Conservation (phyloP, 2,329 filamentous ascomycete genomes). For the Magnaporthiopsis poae region DNA sequence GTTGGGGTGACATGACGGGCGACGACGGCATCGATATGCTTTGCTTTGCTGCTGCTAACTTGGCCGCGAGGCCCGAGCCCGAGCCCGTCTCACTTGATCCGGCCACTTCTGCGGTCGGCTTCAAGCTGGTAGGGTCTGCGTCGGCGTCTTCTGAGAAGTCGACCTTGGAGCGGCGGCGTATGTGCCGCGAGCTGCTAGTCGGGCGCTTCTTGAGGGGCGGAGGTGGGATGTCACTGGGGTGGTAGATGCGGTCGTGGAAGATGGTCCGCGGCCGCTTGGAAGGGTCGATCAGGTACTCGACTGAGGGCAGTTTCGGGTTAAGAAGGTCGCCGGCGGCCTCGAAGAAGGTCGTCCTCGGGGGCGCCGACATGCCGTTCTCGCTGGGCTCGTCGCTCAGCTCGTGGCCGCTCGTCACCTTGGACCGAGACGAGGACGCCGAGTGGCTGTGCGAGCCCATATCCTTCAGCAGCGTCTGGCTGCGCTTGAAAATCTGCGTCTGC, state of each 20-base stretch:
- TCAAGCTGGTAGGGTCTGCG: not conserved
- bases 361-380: constrained; percentile 48
- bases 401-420: constrained; percentile 39
- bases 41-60: constrained; percentile 14
- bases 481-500: constrained; percentile 60
- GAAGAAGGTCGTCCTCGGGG: constrained; percentile 85
- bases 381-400: constrained; percentile 25
- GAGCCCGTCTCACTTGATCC: constrained; percentile 12
- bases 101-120: constrained; percentile 1
- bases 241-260: constrained; percentile 93
- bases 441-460: constrained; percentile 25
- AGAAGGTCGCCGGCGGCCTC: constrained; percentile 89
- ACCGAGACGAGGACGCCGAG: constrained; percentile 24
- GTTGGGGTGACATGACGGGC: constrained; percentile 23
- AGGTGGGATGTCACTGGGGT: constrained; percentile 82
- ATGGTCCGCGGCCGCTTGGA: constrained; percentile 75
- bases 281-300: constrained; percentile 76
- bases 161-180: constrained; percentile 19
- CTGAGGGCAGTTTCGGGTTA: constrained; percentile 74
- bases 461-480: constrained; percentile 62
- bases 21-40: constrained; percentile 26
- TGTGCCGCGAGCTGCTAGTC: constrained; percentile 19
- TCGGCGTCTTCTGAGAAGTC: constrained; percentile 11
- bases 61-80: not conserved
- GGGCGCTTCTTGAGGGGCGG: constrained; percentile 55